These are phyloP conservation scores for Colletotrichum musae DNA, from an alignment of 2,329 filamentous ascomycete genomes.

Conservation along the genomic window DNA sequence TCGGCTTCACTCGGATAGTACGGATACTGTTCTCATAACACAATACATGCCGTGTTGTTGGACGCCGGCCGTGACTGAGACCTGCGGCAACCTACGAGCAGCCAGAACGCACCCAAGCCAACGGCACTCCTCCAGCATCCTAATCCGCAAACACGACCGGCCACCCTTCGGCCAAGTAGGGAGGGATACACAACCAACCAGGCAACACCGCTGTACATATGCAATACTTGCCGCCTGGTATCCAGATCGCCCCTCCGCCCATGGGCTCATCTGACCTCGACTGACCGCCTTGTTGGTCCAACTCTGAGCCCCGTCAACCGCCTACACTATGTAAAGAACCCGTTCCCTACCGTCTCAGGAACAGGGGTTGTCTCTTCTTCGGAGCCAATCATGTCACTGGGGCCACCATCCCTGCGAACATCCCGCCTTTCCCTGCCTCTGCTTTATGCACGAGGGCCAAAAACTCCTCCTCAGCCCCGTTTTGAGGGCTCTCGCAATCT, in stretches of 20 bases:
- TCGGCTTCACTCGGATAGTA: not conserved
- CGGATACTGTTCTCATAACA: not conserved
- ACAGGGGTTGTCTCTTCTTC: slow-evolving; percentile 19
- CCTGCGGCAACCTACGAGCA: slow-evolving; percentile 12
- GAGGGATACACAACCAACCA: not conserved
- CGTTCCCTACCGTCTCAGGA: slow-evolving; percentile 32
- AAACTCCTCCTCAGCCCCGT: slow-evolving; percentile 33
- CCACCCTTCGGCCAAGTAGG: slow-evolving; percentile 4
- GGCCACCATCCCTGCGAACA: slow-evolving; percentile 34
- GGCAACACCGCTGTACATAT: not conserved
- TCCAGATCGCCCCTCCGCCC: slow-evolving; percentile 28
- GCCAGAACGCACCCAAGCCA: slow-evolving; percentile 29
- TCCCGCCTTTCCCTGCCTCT: slow-evolving; percentile 37
- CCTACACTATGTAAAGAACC: slow-evolving; percentile 1
- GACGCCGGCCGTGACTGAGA: slow-evolving; percentile 14
- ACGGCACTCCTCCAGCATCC: slow-evolving; percentile 20
- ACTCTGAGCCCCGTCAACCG: slow-evolving; percentile 32
- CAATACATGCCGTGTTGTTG: not conserved
- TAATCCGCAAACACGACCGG: slow-evolving; percentile 23
- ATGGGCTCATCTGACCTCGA: slow-evolving; percentile 38
- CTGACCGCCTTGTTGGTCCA: slow-evolving; percentile 36
- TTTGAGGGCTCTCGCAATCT: slow-evolving; percentile 23
- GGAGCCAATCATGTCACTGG: slow-evolving; percentile 24
- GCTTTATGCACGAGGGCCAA: slow-evolving; percentile 34
- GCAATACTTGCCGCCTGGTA: slow-evolving; percentile 19